Evolutionary conservation across 176 grass and related monocot species (phyloP).

Genomic region (Pontederia paniculata): DNA sequence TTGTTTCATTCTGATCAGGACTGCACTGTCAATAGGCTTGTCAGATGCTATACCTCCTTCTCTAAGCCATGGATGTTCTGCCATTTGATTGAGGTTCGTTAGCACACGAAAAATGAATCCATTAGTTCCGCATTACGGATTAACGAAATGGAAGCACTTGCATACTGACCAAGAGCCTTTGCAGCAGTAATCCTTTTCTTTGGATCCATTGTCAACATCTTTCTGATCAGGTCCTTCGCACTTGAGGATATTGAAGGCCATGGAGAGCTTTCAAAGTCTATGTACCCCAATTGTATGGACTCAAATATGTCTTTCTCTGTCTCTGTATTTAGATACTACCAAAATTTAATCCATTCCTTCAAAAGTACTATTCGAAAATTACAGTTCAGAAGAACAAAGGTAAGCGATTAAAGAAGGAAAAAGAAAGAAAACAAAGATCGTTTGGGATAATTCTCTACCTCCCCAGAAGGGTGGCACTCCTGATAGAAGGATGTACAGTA

Average conservation of each 20-base stretch:
- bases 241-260: slow-evolving; percentile 33
- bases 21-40: slow-evolving; percentile 22
- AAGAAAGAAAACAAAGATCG: no score
- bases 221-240: slow-evolving; percentile 34
- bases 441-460: neutral
- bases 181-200: slow-evolving; percentile 30
- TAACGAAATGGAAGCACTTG: neutral
- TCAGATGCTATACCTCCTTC: slow-evolving; percentile 20
- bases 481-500: slow-evolving; percentile 1
- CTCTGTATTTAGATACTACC: neutral
- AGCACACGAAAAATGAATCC: neutral
- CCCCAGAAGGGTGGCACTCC: slow-evolving; percentile 7
- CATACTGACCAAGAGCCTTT: slow-evolving; percentile 15
- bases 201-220: slow-evolving; percentile 27
- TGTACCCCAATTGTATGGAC: slow-evolving; percentile 20
- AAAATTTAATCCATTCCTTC: neutral
- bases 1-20: slow-evolving; percentile 29
- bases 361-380: neutral
- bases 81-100: neutral
- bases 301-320: slow-evolving; percentile 33
- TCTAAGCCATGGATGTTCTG: slow-evolving; percentile 26
- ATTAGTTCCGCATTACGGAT: neutral
- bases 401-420: no score
- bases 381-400: neutral
- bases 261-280: slow-evolving; percentile 16